These are phyloP conservation scores for Cercospora sesami DNA, from an alignment of 2,329 filamentous ascomycete species.

Conservation along the genomic window DNA sequence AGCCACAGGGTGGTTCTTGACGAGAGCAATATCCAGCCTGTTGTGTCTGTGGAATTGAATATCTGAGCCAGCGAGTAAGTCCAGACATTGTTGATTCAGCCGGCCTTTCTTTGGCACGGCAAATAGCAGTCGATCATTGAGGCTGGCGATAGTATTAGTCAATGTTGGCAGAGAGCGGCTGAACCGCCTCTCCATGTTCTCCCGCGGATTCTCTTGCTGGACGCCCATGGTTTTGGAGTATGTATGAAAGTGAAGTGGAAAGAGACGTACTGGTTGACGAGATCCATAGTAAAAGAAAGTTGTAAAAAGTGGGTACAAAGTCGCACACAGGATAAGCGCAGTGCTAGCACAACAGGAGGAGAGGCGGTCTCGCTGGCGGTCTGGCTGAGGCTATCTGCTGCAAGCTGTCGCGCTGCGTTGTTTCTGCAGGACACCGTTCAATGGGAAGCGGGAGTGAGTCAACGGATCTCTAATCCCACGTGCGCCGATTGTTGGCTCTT, in stretches of 20 bases:
- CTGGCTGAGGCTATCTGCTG: not conserved
- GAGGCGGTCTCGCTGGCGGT: not conserved
- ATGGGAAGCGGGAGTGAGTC: constrained; percentile 4
- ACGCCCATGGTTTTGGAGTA: constrained; percentile 10
- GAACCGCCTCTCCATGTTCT: constrained; percentile 22
- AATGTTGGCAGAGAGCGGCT: constrained; percentile 37
- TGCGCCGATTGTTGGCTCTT: constrained; percentile 2
- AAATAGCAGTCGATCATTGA: constrained; percentile 90
- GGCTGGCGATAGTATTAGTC: constrained; percentile 56
- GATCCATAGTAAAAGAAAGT: constrained; percentile 34
- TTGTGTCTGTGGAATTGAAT: constrained; percentile 96
- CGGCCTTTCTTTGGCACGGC: constrained; percentile 99
- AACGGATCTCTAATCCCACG: constrained; percentile 1
- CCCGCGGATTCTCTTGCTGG: constrained; percentile 1
- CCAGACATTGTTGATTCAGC: constrained; percentile 81
- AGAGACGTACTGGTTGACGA: constrained; percentile 39
- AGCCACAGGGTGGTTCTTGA: constrained; percentile 93
- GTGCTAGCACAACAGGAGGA: constrained; percentile 2
- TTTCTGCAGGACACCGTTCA: constrained; percentile 4
- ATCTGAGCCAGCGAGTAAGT: constrained; percentile 89
- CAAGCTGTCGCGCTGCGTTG: constrained; percentile 6
- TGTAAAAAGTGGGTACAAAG: constrained; percentile 8
- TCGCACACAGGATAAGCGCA: not conserved
- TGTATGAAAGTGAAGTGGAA: not conserved
- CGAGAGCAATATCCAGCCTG: constrained; percentile 93